Conservation (phyloP, 306 rosid genomes). For the Sicyos edulis region DNA sequence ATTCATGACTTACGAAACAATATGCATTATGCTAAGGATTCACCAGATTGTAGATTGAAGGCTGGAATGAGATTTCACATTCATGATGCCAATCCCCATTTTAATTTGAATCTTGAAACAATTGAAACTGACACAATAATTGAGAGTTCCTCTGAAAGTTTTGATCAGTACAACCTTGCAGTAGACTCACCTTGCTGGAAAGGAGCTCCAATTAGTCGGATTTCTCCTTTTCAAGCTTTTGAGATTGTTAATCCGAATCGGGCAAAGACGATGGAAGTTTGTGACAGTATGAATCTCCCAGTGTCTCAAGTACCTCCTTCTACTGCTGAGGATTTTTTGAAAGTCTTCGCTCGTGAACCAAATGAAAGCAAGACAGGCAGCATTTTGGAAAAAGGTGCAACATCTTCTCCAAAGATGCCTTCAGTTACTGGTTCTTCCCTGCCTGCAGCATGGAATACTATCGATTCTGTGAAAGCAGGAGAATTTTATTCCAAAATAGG, state of each 20-base stretch:
- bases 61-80: conserved; percentile 33
- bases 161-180: conserved; percentile 57
- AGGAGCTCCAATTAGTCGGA: conserved; percentile 48
- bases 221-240: conserved; percentile 43
- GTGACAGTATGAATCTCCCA: conserved; percentile 31
- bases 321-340: conserved; percentile 27
- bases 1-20: conserved; percentile 33
- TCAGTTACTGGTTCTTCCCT: conserved; percentile 30
- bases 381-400: conserved; percentile 35
- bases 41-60: conserved; percentile 31
- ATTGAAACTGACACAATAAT: conserved; percentile 34
- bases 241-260: conserved; percentile 27
- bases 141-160: conserved; percentile 47
- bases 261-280: conserved; percentile 31
- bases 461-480: conserved; percentile 31
- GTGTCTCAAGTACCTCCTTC: conserved; percentile 29
- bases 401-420: conserved; percentile 32
- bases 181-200: conserved; percentile 99
- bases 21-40: conserved; percentile 27
- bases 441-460: conserved; percentile 33
- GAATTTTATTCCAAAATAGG: conserved; percentile 30
- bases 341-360: conserved; percentile 34
- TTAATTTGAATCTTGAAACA: conserved; percentile 35
- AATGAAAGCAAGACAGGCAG: conserved; percentile 29
- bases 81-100: conserved; percentile 33